These are phyloP conservation scores for Coemansia javaensis DNA, from an alignment of 192 early-diverging fungal genomes.

Conservation along the genomic window DNA sequence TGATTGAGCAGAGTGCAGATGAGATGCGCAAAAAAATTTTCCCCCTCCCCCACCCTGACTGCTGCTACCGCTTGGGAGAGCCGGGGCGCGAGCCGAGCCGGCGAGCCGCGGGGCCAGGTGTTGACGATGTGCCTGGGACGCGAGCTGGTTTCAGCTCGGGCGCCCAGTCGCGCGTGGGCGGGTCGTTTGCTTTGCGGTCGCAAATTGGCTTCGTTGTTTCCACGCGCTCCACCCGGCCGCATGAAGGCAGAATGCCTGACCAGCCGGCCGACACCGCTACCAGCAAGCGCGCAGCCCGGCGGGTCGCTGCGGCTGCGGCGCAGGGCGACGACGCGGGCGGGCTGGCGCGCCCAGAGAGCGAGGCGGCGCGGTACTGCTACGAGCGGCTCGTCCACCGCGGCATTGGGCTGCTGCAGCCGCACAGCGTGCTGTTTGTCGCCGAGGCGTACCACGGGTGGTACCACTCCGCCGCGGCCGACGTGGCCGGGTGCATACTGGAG, in stretches of 20 bases:
- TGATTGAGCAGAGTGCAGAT: neutral
- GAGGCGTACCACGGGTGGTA: constrained; percentile 49
- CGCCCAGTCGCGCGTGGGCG: no score
- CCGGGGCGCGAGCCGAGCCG: no score
- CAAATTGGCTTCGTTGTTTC: no score
- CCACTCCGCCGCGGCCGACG: constrained; percentile 15
- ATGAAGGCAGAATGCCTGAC: constrained; percentile 2
- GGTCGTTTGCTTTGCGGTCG: no score
- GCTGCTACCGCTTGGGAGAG: no score
- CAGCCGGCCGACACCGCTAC: constrained; percentile 1
- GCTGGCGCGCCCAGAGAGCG: constrained; percentile 26
- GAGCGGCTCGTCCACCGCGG: constrained; percentile 42
- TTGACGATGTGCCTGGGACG: no score
- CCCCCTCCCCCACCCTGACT: no score
- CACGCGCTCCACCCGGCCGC: no score
- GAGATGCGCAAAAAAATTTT: neutral
- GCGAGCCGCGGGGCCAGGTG: no score
- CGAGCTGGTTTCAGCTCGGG: no score
- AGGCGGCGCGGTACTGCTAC: constrained; percentile 25
- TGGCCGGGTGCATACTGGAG: constrained; percentile 32
- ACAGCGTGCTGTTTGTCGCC: constrained; percentile 36
- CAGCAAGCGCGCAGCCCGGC: neutral
- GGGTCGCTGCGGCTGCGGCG: neutral
- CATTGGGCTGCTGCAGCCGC: constrained; percentile 30
- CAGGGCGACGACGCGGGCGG: neutral